Evolutionary conservation across 2,329 filamentous ascomycete genomes (phyloP).

Genomic region (Akanthomyces uredinophilus): DNA sequence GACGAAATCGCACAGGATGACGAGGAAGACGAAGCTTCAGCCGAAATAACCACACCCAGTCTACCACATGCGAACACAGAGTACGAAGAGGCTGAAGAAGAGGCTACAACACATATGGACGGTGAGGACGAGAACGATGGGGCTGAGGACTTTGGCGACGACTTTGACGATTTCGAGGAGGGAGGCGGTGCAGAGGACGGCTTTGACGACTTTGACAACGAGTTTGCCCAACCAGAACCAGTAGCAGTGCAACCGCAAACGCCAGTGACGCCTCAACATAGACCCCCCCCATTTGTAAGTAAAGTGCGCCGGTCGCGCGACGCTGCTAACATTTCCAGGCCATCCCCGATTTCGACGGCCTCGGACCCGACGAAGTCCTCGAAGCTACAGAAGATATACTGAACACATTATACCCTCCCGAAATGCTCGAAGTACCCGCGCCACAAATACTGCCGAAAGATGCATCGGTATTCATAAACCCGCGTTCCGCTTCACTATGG

Average conservation of each 20-base stretch:
- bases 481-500: constrained; percentile 87
- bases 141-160: constrained; percentile 51
- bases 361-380: constrained; percentile 56
- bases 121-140: constrained; percentile 28
- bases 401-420: constrained; percentile 58
- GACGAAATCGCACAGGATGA: constrained; percentile 51
- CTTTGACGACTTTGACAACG: constrained; percentile 69
- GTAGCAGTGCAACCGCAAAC: constrained; percentile 22
- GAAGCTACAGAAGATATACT: constrained; percentile 61
- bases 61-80: constrained; percentile 29
- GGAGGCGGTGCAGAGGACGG: constrained; percentile 49
- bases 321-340: constrained; percentile 38
- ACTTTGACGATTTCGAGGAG: constrained; percentile 60
- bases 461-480: constrained; percentile 71
- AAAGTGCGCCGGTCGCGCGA: constrained; percentile 8
- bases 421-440: constrained; percentile 46
- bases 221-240: constrained; percentile 50
- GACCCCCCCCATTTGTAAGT: constrained; percentile 43
- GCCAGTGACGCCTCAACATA: constrained; percentile 29
- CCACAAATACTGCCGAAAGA: constrained; percentile 48
- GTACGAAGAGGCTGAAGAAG: constrained; percentile 8
- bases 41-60: background rate
- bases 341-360: constrained; percentile 61
- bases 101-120: constrained; percentile 10
- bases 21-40: constrained; percentile 36